Percentiles rank a stretch among this genome's conserved stretches.
Evolutionary conservation across 352 stramenopile species (phyloP).

Genomic region (Globisporangium spiculum): DNA sequence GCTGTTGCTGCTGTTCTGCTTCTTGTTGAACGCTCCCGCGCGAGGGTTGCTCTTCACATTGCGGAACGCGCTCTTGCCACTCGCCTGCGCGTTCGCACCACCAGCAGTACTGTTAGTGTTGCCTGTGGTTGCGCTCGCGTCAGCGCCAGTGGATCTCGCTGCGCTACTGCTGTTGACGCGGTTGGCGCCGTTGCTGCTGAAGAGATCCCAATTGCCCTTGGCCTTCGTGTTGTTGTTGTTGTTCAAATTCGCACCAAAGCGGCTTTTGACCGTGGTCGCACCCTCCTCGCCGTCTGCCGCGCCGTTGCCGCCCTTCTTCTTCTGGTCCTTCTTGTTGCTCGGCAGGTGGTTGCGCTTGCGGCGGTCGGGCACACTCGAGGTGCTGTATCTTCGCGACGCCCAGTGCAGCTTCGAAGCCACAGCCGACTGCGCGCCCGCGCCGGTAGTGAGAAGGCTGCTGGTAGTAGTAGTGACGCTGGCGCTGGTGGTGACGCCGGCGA

Average conservation of each 20-base stretch:
- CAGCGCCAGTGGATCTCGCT: slow-evolving; percentile 1
- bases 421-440: neutral
- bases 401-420: slow-evolving; percentile 13
- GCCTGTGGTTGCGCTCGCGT: slow-evolving; percentile 6
- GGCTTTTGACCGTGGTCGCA: neutral
- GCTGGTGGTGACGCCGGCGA: slow-evolving; percentile 15
- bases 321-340: slow-evolving; percentile 37
- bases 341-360: slow-evolving; percentile 55
- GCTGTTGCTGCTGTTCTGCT: slow-evolving; percentile 7
- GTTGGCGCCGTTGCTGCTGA: slow-evolving; percentile 20
- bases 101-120: neutral
- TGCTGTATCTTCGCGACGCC: slow-evolving; percentile 19
- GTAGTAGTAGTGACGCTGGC: neutral
- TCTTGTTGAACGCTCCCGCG: slow-evolving; percentile 24
- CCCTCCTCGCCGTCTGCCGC: neutral
- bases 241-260: slow-evolving; percentile 16
- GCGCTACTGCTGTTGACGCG: slow-evolving; percentile 1
- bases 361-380: slow-evolving; percentile 40
- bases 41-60: slow-evolving; percentile 14
- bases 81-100: neutral
- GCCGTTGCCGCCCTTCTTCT: slow-evolving; percentile 18
- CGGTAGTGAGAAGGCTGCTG: neutral
- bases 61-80: slow-evolving; percentile 7
- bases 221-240: slow-evolving; percentile 20
- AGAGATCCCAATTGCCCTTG: slow-evolving; percentile 32